Percentiles rank a stretch among this genome's conserved stretches.
Evolutionary conservation across 306 rosid genomes (phyloP).

Genomic region (Pueraria montana): DNA sequence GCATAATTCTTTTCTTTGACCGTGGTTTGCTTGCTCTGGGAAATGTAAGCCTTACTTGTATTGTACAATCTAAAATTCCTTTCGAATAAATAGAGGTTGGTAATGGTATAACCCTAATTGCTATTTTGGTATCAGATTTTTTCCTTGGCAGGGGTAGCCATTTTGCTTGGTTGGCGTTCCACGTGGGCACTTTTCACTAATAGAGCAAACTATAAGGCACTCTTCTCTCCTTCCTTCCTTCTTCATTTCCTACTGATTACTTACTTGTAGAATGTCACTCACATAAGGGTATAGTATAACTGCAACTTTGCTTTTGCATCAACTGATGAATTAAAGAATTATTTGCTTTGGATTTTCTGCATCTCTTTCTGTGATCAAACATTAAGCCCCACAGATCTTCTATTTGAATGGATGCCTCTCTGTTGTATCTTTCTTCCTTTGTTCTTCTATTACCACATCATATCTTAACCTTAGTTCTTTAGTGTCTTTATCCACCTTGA

Average conservation of each 20-base stretch:
- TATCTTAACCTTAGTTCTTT: constrained; percentile 15
- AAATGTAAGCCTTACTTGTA: constrained; percentile 65
- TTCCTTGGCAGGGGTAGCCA: constrained; percentile 82
- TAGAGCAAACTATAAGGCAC: constrained; percentile 82
- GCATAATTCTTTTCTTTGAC: constrained; percentile 84
- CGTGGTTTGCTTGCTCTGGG: constrained; percentile 94
- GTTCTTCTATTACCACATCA: background rate
- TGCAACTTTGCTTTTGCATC: too few relatives aligned
- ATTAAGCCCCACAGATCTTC: constrained; percentile 5
- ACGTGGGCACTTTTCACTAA: constrained; percentile 75
- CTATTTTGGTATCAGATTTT: constrained; percentile 65
- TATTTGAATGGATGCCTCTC: background rate
- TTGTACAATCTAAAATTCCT: constrained; percentile 25
- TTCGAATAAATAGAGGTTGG: background rate
- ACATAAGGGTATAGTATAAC: too few relatives aligned
- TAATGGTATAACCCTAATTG: constrained; percentile 22
- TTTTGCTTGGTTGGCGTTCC: constrained; percentile 90
- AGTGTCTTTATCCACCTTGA: constrained; percentile 18
- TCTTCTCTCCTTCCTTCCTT: background rate
- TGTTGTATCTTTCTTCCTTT: constrained; percentile 12
- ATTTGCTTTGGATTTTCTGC: constrained; percentile 1
- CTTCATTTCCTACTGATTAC: too few relatives aligned
- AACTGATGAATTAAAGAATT: constrained; percentile 6
- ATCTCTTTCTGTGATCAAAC: constrained; percentile 7
- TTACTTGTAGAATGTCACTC: too few relatives aligned